A percentile compares a stretch with the other conserved stretches of the same genome.
Evolutionary conservation across 2,329 filamentous ascomycete species (phyloP).

Genomic region (Aspergillus carbonarius): DNA sequence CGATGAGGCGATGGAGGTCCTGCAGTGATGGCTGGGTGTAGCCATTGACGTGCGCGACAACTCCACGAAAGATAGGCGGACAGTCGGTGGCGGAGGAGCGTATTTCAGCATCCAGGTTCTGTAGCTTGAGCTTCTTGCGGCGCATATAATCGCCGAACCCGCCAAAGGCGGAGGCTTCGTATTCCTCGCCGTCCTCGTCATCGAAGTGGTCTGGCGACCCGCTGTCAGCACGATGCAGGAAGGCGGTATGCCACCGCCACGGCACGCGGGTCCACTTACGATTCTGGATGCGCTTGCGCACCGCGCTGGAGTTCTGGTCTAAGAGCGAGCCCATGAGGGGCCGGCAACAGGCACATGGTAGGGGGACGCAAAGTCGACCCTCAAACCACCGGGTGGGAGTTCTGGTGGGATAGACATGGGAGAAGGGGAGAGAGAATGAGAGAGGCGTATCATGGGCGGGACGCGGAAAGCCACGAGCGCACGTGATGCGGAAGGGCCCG

Average conservation of each 20-base stretch:
- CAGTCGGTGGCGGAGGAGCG: slow-evolving; percentile 67
- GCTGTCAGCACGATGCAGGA: neutral
- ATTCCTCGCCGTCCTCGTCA: slow-evolving; percentile 85
- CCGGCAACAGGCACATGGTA: neutral
- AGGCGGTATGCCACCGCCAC: neutral
- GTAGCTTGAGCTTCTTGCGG: slow-evolving; percentile 94
- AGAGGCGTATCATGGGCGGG: neutral
- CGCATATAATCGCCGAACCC: slow-evolving; percentile 91
- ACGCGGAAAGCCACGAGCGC: neutral
- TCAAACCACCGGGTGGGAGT: slow-evolving; percentile 16
- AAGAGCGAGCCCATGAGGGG: slow-evolving; percentile 61
- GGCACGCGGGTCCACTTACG: slow-evolving; percentile 39
- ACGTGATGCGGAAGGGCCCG: slow-evolving; percentile 11
- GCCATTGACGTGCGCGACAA: slow-evolving; percentile 89
- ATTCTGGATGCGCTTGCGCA: slow-evolving; percentile 63
- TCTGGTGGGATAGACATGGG: slow-evolving; percentile 1
- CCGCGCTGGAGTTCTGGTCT: slow-evolving; percentile 58
- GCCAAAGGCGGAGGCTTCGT: slow-evolving; percentile 80
- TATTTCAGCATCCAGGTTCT: slow-evolving; percentile 85
- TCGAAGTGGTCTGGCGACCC: slow-evolving; percentile 63
- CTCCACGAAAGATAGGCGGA: slow-evolving; percentile 82
- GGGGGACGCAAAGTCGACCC: too few relatives aligned
- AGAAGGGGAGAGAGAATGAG: neutral
- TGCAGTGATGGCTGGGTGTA: slow-evolving; percentile 94
- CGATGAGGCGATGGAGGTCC: slow-evolving; percentile 82